These are phyloP conservation scores for Conoideocrella luteorostrata DNA, from an alignment of 2,329 filamentous ascomycete genomes.

Conservation along the genomic window DNA sequence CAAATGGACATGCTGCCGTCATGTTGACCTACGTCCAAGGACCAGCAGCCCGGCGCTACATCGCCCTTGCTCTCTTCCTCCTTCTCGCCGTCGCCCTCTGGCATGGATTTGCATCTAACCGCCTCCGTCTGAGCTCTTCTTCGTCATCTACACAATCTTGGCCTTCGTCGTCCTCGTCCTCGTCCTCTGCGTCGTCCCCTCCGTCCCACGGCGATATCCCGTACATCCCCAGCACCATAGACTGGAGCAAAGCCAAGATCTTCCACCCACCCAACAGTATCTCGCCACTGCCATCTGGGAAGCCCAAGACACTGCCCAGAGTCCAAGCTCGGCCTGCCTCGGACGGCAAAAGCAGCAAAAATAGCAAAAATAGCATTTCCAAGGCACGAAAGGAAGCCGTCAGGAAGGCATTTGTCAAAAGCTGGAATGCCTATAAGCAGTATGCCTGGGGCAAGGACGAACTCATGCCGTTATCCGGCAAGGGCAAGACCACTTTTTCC, in stretches of 20 bases:
- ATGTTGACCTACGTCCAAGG: conserved; percentile 27
- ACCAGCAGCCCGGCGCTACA: conserved; percentile 26
- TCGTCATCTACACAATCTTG: too few species aligned
- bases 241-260: conserved; percentile 29
- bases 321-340: conserved; percentile 35
- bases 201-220: conserved; percentile 19
- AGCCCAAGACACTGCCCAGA: conserved; percentile 27
- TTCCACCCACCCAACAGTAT: conserved; percentile 26
- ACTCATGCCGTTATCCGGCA: conserved; percentile 42
- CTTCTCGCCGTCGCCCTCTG: conserved; percentile 21
- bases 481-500: conserved; percentile 40
- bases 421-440: conserved; percentile 46
- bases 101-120: conserved; percentile 15
- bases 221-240: conserved; percentile 30
- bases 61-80: conserved; percentile 23
- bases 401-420: conserved; percentile 34
- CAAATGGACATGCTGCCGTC: conserved; percentile 9
- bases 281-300: conserved; percentile 28
- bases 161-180: neutral
- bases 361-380: conserved; percentile 27
- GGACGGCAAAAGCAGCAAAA: conserved; percentile 31
- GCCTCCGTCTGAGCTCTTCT: conserved; percentile 12
- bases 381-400: conserved; percentile 30
- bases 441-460: conserved; percentile 53
- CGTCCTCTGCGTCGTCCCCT: neutral